These are phyloP conservation scores for Colletotrichum sublineola DNA, from an alignment of 2,329 filamentous ascomycete species.

Conservation along the genomic window DNA sequence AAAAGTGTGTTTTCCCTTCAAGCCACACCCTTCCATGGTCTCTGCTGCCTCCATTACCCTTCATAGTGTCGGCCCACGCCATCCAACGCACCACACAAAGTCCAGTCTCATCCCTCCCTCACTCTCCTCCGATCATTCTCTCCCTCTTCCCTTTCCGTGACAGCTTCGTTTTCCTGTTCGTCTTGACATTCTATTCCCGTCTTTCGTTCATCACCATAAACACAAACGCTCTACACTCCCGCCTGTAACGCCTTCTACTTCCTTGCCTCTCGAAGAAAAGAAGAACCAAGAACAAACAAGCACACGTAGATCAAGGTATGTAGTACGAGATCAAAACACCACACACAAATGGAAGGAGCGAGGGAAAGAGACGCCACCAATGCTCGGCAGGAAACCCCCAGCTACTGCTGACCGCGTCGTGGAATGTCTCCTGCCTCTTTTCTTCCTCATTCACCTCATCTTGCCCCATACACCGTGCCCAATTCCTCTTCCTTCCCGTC, in stretches of 20 bases:
- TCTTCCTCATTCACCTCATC: conserved; percentile 43
- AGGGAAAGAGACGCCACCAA: conserved; percentile 27
- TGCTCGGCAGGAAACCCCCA: conserved; percentile 33
- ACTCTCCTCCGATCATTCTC: conserved; percentile 21
- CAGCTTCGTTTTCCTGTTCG: conserved; percentile 41
- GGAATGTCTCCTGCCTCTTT: conserved; percentile 46
- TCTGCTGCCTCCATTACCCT: conserved; percentile 12
- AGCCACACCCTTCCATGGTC: conserved; percentile 33
- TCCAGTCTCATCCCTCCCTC: conserved; percentile 33
- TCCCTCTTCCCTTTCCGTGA: conserved; percentile 42
- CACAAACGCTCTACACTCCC: conserved; percentile 40
- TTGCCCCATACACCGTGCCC: conserved; percentile 43
- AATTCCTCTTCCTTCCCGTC: conserved; percentile 49
- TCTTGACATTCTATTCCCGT: conserved; percentile 52
- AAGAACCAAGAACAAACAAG: conserved; percentile 22
- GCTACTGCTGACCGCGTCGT: conserved; percentile 18
- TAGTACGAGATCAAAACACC: conserved; percentile 22
- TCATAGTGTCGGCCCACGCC: conserved; percentile 18
- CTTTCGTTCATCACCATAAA: conserved; percentile 51
- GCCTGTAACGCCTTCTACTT: conserved; percentile 46
- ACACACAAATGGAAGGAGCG: conserved; percentile 12
- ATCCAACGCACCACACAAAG: conserved; percentile 37
- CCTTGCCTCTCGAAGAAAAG: conserved; percentile 1
- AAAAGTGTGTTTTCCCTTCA: conserved; percentile 40
- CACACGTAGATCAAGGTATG: conserved; percentile 37